Conservation (phyloP, 257 asterid species). For the Nicotiana tomentosiformis region DNA sequence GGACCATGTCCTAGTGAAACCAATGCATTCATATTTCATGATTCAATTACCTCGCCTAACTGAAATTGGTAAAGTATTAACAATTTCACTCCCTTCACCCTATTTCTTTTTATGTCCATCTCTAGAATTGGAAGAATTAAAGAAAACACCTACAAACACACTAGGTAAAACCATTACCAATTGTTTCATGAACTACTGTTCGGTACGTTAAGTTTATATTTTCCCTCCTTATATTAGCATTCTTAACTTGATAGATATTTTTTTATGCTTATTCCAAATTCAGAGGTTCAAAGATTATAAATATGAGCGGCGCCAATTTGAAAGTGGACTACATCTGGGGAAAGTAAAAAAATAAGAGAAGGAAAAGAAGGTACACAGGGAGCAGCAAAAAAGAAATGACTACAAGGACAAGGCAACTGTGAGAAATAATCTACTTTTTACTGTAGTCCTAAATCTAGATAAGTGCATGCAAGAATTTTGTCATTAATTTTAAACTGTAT, state of each 20-base stretch:
- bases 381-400: not conserved
- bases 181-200: not conserved
- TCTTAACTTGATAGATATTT: not conserved
- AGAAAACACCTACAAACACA: not conserved
- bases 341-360: not conserved
- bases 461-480: not conserved
- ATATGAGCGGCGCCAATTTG: not conserved
- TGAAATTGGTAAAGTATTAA: not conserved
- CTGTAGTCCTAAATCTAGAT: not conserved
- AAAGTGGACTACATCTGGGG: not conserved
- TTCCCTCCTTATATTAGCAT: not conserved
- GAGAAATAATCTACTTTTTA: not conserved
- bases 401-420: not conserved
- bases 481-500: not conserved
- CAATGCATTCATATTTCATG: not conserved
- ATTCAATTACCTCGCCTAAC: not conserved
- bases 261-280: not conserved
- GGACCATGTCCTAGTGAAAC: too few relatives aligned
- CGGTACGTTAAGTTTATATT: not conserved
- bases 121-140: not conserved
- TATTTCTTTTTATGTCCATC: not conserved
- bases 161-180: not conserved
- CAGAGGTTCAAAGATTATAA: not conserved
- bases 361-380: not conserved
- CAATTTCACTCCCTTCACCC: not conserved